These are phyloP conservation scores for Cryphonectria naterciae DNA, from an alignment of 2,329 filamentous ascomycete genomes.

Conservation along the genomic window DNA sequence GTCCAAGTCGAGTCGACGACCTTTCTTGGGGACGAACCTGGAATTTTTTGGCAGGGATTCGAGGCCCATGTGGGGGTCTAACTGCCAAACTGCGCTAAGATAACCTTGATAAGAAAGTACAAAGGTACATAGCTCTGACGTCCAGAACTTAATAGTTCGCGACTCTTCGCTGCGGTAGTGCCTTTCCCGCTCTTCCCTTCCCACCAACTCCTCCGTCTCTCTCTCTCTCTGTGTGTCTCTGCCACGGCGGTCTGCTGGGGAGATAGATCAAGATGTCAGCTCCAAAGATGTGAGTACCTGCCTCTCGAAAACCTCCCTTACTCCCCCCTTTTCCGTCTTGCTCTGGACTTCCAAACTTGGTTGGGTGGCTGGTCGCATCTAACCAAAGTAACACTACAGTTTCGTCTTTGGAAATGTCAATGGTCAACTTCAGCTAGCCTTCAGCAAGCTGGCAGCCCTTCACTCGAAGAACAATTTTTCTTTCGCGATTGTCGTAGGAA, in stretches of 20 bases:
- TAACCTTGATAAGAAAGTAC: slow-evolving; percentile 27
- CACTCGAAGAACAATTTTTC: slow-evolving; percentile 88
- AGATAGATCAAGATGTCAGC: slow-evolving; percentile 16
- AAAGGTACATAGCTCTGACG: neutral
- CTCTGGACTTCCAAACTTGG: too few species aligned
- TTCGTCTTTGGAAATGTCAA: slow-evolving; percentile 84
- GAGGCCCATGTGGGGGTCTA: neutral
- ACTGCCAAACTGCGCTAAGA: slow-evolving; percentile 18
- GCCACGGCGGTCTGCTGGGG: neutral
- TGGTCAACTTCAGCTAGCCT: slow-evolving; percentile 74
- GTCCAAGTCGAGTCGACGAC: neutral
- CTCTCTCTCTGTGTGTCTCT: neutral
- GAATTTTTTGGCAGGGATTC: slow-evolving; percentile 29
- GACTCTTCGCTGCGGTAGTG: neutral
- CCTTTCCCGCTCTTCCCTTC: neutral
- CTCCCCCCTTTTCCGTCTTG: neutral
- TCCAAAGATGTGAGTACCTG: slow-evolving; percentile 25
- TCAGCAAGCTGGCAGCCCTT: slow-evolving; percentile 78
- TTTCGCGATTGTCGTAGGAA: slow-evolving; percentile 81
- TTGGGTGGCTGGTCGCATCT: slow-evolving; percentile 24
- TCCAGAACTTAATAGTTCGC: neutral
- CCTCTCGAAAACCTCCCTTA: neutral
- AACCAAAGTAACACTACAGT: slow-evolving; percentile 44
- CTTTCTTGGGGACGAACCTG: slow-evolving; percentile 3
- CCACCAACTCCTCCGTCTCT: neutral